A percentile compares a stretch with the other conserved stretches of the same genome.
Conservation (phyloP, 2,329 filamentous ascomycete genomes). For the Celoporthe dispersa region DNA sequence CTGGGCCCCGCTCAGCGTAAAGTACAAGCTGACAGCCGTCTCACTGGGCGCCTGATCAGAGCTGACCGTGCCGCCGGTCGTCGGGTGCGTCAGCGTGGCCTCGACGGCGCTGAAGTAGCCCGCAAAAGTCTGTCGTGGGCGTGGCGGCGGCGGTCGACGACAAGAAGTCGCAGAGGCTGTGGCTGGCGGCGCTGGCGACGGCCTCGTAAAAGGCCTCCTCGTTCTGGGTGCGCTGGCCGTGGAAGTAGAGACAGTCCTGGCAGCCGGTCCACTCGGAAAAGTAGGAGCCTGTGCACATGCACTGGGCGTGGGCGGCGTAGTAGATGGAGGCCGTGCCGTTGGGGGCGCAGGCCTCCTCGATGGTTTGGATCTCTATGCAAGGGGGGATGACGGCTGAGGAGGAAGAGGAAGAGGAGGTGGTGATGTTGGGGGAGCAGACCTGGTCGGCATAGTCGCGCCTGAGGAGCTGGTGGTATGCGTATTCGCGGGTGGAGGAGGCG, state of each 20-base stretch:
- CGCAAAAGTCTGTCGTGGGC: constrained; percentile 41
- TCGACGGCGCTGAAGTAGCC: constrained; percentile 40
- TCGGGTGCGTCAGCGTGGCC: constrained; percentile 36
- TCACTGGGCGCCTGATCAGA: constrained; percentile 42
- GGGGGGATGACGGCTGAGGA: too few species aligned
- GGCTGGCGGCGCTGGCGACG: constrained; percentile 42
- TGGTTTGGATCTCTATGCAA: constrained; percentile 41
- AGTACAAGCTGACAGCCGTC: constrained; percentile 49
- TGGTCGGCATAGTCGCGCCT: constrained; percentile 32
- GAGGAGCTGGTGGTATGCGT: constrained; percentile 11
- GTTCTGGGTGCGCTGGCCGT: constrained; percentile 45
- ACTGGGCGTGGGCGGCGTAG: constrained; percentile 39
- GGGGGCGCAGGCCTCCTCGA: constrained; percentile 40
- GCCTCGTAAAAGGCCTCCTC: constrained; percentile 40
- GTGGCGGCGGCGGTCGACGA: constrained; percentile 36
- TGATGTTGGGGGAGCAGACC: constrained; percentile 34
- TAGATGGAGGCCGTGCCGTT: constrained; percentile 39
- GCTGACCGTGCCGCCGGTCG: constrained; percentile 38
- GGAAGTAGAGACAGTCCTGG: constrained; percentile 45
- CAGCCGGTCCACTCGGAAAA: constrained; percentile 50
- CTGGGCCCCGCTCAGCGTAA: constrained; percentile 43
- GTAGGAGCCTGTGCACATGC: constrained; percentile 49
- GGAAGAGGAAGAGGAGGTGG: constrained; percentile 19
- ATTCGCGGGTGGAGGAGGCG: constrained; percentile 1
- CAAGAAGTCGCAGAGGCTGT: constrained; percentile 37